A percentile compares a stretch with the other conserved stretches of the same genome.
phyloP scores from a whole-genome alignment of 2,329 filamentous ascomycete genomes.

The Hypocrella siamensis region DNA sequence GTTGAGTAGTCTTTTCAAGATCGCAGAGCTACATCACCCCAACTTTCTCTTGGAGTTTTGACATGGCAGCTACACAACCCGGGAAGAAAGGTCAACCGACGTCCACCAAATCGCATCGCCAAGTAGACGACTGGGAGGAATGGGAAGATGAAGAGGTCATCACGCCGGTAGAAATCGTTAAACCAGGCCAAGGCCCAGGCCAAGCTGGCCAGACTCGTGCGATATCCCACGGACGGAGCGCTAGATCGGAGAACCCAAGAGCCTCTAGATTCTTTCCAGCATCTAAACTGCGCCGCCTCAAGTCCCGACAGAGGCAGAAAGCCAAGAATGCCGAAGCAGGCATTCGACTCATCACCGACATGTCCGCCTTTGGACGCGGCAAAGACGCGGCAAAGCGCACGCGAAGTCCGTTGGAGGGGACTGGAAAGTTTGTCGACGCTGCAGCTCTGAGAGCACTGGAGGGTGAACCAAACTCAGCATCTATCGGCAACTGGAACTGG shows the following conservation, averaged over 20 bases:
- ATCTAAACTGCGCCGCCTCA: conserved; percentile 28
- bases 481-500: conserved; percentile 43
- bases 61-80: conserved; percentile 3
- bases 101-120: not conserved
- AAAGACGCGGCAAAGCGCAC: conserved; percentile 20
- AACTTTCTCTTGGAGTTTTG: not conserved
- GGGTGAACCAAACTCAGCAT: conserved; percentile 35
- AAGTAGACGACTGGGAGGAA: conserved; percentile 33
- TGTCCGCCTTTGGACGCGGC: conserved; percentile 34
- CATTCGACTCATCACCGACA: conserved; percentile 56
- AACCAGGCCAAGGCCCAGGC: conserved; percentile 12
- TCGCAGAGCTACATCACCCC: not conserved
- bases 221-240: conserved; percentile 6
- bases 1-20: no score
- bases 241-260: conserved; percentile 7
- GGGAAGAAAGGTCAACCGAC: not conserved
- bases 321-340: conserved; percentile 44
- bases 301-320: conserved; percentile 45
- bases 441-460: conserved; percentile 44
- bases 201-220: conserved; percentile 4
- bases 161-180: conserved; percentile 22
- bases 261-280: conserved; percentile 18
- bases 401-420: conserved; percentile 14
- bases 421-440: conserved; percentile 39
- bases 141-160: conserved; percentile 34